phyloP scores from a whole-genome alignment of 495 filamentous ascomycete genomes.

The Pyrenula massariospora region DNA sequence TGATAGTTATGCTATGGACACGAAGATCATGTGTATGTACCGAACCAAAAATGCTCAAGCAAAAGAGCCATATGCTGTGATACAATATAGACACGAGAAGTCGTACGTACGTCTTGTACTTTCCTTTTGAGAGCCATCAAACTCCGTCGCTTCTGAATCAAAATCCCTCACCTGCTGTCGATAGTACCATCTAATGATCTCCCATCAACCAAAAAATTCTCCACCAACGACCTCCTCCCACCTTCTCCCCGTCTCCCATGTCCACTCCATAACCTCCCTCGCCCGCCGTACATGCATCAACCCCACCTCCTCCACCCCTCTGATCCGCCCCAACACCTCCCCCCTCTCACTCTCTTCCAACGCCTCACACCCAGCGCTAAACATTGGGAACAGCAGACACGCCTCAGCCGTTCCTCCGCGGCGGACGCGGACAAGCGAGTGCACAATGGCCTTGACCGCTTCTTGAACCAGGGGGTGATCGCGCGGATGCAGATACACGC shows the following conservation, averaged over 20 bases:
- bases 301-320: constrained; percentile 59
- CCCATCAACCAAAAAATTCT: constrained; percentile 58
- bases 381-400: constrained; percentile 71
- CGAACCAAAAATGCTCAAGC: too few relatives aligned
- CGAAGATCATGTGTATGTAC: too few relatives aligned
- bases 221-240: constrained; percentile 54
- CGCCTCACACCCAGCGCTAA: constrained; percentile 73
- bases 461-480: constrained; percentile 46
- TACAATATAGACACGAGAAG: too few relatives aligned
- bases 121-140: too few relatives aligned
- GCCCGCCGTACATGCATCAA: constrained; percentile 64
- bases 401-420: constrained; percentile 60
- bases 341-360: constrained; percentile 37
- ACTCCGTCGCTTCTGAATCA: too few relatives aligned
- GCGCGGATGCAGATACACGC: constrained; percentile 51
- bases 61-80: too few relatives aligned
- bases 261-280: constrained; percentile 50
- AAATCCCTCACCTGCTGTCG: too few relatives aligned
- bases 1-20: too few relatives aligned
- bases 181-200: too few relatives aligned
- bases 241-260: constrained; percentile 49
- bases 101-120: too few relatives aligned
- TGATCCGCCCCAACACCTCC: constrained; percentile 56
- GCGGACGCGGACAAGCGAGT: constrained; percentile 48
- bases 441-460: constrained; percentile 52